A percentile compares a stretch with the other conserved stretches of the same genome.
phyloP scores from a whole-genome alignment of 176 grass and related monocot species.

The Oryza brachyantha region DNA sequence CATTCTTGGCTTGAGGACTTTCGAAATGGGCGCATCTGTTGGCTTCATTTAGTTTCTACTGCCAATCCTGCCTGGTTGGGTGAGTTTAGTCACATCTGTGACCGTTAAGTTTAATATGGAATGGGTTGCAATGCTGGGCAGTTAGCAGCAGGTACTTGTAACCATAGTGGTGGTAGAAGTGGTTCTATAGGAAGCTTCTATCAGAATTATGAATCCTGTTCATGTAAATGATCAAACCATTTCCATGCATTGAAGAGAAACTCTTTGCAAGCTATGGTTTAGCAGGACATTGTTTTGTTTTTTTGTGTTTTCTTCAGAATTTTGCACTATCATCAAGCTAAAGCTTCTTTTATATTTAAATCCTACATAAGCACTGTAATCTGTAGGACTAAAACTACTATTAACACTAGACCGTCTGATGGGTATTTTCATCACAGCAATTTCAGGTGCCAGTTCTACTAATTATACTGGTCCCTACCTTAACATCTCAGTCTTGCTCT shows the following conservation, averaged over 20 bases:
- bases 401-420: constrained; percentile 8
- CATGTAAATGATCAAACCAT: not conserved
- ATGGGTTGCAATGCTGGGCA: not conserved
- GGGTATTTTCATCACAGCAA: constrained; percentile 6
- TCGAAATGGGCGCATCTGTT: not conserved
- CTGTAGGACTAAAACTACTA: not conserved
- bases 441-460: constrained; percentile 39
- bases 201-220: constrained; percentile 7
- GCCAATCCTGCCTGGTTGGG: not conserved
- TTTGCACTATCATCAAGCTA: not conserved
- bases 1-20: not conserved
- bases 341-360: not conserved
- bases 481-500: constrained; percentile 36
- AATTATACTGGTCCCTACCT: constrained; percentile 36
- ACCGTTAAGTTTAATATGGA: not conserved
- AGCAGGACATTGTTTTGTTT: constrained; percentile 14
- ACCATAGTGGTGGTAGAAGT: not conserved
- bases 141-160: not conserved
- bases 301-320: not conserved
- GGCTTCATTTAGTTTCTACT: not conserved
- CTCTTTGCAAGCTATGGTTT: not conserved
- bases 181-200: not conserved
- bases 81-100: not conserved
- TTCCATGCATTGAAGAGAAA: not conserved
- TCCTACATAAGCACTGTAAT: not conserved